A percentile compares a stretch with the other conserved stretches of the same genome.
Evolutionary conservation across 1,139 yeast species (phyloP).

Genomic region (Scheffersomyces insectosa): DNA sequence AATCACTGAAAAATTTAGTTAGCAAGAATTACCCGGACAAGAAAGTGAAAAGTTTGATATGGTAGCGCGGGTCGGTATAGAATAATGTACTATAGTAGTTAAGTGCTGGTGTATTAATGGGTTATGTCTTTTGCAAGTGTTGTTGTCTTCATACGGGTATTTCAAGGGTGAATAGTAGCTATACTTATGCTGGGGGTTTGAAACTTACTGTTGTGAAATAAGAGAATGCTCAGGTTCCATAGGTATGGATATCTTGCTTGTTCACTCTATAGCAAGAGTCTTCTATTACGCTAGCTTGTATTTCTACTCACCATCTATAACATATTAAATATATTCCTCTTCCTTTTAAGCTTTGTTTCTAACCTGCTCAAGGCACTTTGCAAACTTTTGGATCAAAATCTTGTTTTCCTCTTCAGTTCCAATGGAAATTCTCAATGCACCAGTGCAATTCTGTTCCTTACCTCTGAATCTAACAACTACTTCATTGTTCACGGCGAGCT

Average conservation of each 20-base stretch:
- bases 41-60: neutral
- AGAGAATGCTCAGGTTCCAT: neutral
- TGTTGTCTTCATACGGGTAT: neutral
- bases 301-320: too few relatives aligned
- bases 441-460: constrained; percentile 81
- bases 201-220: neutral
- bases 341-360: neutral
- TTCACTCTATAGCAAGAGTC: too few relatives aligned
- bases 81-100: too few relatives aligned
- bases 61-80: neutral
- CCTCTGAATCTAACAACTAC: constrained; percentile 94
- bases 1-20: too few relatives aligned
- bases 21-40: neutral
- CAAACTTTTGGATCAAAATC: constrained; percentile 52
- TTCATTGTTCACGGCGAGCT: constrained; percentile 67
- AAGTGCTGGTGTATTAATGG: too few relatives aligned
- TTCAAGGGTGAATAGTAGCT: neutral
- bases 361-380: constrained; percentile 17
- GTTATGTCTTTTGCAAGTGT: neutral
- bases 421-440: constrained; percentile 81
- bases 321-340: too few relatives aligned
- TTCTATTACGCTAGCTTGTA: too few relatives aligned
- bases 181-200: too few relatives aligned
- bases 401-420: constrained; percentile 81
- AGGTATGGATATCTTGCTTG: too few relatives aligned